Evolutionary conservation across 176 grass and related monocot species (phyloP), one percentile per base, ranked within the genome.

Genomic region (Ampelocalamus luodianensis): DNA sequence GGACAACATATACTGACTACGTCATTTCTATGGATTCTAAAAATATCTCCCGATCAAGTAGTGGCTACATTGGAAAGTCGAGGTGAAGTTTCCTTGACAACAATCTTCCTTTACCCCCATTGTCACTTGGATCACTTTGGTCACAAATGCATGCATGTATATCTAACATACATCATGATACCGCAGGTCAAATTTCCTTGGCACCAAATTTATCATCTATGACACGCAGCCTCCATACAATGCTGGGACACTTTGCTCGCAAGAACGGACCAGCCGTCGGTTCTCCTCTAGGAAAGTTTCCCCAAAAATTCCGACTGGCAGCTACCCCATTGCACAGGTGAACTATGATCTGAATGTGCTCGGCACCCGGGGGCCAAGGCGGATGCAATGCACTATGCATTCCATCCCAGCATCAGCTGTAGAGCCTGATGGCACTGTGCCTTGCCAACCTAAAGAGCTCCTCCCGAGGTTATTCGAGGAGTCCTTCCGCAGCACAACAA

Each of bases 341-440:
- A 88, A 91, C 17, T 97, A 97, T 13, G 95, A 97, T 78, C 59
- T 94, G 90, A 97, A 97, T 70, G 92, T 97, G 10, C 90, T 94
- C 2, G 95, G 95, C 23, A 94, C 90, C 16, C 86, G 95, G 1
- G 95, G 95, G 15, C 95, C 95, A 10, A 91, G 95, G 43, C 88
- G 90, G 81, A 97, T 97, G 92, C 92, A 94, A 48, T 94, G 90
- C 50, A 62, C 90, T 40, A 92, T 97, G 90, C 86, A 94, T 67
- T 94, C 90, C 27, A 92, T 97, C 79, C 95, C 95, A 14, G 68
- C 88, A 11, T 89, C 95, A 16, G 61, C 90, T 0, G 59, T 91
- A 3, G 92, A 90, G 36, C 95, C 90, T 29, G 88, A 85, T 0
- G 92, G 95, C 15, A 39, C 61, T 5, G 90, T 97, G 37, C 95